Base-by-base conservation (phyloP, 495 filamentous ascomycete genomes). In the Talaromyces trachyspermus region DNA sequence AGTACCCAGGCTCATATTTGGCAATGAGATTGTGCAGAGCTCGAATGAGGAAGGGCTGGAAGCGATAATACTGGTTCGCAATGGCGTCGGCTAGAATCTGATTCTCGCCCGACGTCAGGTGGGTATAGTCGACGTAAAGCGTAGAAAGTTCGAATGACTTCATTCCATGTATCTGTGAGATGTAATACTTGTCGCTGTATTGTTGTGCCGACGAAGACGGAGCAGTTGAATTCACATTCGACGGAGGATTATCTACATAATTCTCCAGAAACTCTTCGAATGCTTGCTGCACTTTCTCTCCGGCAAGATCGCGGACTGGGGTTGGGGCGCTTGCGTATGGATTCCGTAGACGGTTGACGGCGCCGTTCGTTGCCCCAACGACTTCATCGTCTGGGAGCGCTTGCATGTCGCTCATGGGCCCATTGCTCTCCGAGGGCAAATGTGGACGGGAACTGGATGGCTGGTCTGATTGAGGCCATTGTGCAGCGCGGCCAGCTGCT, bases 91-190 rank as follows among this genome's bases (percentile, higher is more conserved):
- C 86, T 32, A 99, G 68, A 26, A 81, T 78, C 19, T 85, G 86
- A 49, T 85, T 79, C 49, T 81, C 76, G 56, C 77, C 76, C 5
- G 75, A 74, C 15, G 82, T 74, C 29, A 99, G 65, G 65, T 99
- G 92, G 41, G 79, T 87, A 70, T 83, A 99, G 66, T 99, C 94
- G 57, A 99, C 86, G 61, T 97, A 99, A 32, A 97, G 81, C 4
- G 92, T 99, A 1, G 90, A 96, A n/a, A 95, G 75, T 50, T 84
- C 79, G 63, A 87, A 89, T 46, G 80, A 82, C 17, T 77, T 74
- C 76, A 99, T 81, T 46, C 87, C 88, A 56, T 95, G 85, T 48
- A 99, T 92, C 61, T 95, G 94, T 14, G 88, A 88, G 54, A 99
- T 78, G 65, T 99, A 99, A 72, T 96, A 96, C 61, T 88, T 92